Percentiles rank a stretch among this genome's conserved stretches.
Conservation (phyloP, 768 basidiomycete species). For the Lactarius pseudohatsudake region DNA sequence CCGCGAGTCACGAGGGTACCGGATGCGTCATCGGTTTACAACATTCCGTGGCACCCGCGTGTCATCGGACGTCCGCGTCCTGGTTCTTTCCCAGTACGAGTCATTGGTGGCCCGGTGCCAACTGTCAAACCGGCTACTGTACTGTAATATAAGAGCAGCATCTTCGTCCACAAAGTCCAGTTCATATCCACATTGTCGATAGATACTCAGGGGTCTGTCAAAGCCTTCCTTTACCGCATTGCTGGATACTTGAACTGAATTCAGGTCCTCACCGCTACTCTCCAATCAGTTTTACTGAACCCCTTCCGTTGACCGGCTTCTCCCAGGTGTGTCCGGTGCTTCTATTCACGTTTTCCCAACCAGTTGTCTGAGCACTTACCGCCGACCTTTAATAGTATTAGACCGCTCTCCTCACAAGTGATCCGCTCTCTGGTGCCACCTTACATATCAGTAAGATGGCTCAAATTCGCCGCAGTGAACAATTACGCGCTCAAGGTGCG, state of each 20-base stretch:
- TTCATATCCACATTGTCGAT: background rate
- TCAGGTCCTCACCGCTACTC: conserved; percentile 43
- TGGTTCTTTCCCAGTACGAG: too few relatives aligned
- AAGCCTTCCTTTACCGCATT: conserved; percentile 35
- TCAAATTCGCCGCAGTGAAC: background rate
- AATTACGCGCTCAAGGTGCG: background rate
- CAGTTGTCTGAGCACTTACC: conserved; percentile 39
- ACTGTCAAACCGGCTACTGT: too few relatives aligned
- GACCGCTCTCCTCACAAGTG: background rate
- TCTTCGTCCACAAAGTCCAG: background rate
- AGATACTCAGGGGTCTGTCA: background rate
- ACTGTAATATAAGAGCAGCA: background rate
- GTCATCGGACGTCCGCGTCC: too few relatives aligned
- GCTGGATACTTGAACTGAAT: background rate
- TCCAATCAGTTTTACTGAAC: conserved; percentile 36
- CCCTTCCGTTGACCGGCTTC: background rate
- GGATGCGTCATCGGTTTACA: too few relatives aligned
- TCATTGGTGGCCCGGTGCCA: too few relatives aligned
- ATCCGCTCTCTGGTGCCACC: background rate
- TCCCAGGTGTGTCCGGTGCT: conserved; percentile 25
- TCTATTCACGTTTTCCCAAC: conserved; percentile 36
- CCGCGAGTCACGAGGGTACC: too few relatives aligned
- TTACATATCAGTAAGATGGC: background rate
- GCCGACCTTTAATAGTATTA: background rate
- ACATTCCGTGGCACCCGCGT: too few relatives aligned